Evolutionary conservation across 2,329 filamentous ascomycete species (phyloP).

Genomic region (Laburnicola sp.): DNA sequence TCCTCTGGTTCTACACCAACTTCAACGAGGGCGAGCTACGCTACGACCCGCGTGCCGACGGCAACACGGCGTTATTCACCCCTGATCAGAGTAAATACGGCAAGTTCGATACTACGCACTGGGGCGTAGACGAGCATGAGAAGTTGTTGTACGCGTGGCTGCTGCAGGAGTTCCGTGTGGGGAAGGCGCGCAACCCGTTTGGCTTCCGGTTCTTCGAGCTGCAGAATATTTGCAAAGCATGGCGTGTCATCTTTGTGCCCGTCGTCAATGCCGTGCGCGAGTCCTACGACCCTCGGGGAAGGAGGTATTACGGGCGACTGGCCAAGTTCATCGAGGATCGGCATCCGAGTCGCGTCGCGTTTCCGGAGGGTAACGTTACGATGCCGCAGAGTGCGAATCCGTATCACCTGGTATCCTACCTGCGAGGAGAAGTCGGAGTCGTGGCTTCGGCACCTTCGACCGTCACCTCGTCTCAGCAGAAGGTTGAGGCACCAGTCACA

Average conservation of each 20-base stretch:
- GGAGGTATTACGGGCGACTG: conserved; percentile 36
- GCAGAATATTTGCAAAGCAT: conserved; percentile 31
- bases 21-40: conserved; percentile 33
- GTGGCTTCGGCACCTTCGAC: neutral
- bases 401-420: conserved; percentile 24
- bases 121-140: conserved; percentile 33
- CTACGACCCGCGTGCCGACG: conserved; percentile 29
- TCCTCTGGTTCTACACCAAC: conserved; percentile 40
- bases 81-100: conserved; percentile 17
- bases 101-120: conserved; percentile 31
- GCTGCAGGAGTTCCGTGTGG: conserved; percentile 37
- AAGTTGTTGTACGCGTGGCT: conserved; percentile 40
- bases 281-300: conserved; percentile 32
- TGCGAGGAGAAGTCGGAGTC: conserved; percentile 7
- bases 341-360: conserved; percentile 34
- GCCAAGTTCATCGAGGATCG: conserved; percentile 36
- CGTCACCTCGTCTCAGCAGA: neutral
- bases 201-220: conserved; percentile 35
- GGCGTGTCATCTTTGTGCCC: conserved; percentile 35
- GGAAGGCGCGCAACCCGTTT: conserved; percentile 32
- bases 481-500: conserved; percentile 10
- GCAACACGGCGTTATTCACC: conserved; percentile 15
- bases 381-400: conserved; percentile 22
- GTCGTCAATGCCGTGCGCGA: conserved; percentile 36
- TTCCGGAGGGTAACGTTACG: conserved; percentile 34